Percentiles rank a stretch among this genome's conserved stretches.
These are phyloP conservation scores for Psilocybe sp. DNA, from an alignment of 768 basidiomycete species.

Conservation along the genomic window DNA sequence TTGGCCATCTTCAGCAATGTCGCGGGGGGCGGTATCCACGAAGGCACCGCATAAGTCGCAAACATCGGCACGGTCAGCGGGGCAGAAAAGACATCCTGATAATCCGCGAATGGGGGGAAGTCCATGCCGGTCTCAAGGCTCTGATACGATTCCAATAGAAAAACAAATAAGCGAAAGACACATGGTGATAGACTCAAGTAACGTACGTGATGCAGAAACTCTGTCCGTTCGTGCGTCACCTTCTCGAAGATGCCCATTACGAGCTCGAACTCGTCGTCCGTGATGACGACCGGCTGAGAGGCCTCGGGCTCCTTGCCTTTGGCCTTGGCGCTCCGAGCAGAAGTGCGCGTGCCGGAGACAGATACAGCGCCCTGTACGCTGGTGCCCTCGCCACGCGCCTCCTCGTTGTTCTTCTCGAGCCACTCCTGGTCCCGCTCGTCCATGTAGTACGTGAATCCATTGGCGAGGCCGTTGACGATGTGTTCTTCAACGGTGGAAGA, in stretches of 20 bases:
- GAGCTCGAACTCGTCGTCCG: slow-evolving; percentile 92
- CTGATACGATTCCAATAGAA: too few species aligned
- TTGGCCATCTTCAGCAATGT: slow-evolving; percentile 69
- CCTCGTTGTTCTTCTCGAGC: slow-evolving; percentile 89
- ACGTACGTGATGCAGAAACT: slow-evolving; percentile 87
- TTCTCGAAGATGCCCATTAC: slow-evolving; percentile 95
- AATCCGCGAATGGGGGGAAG: slow-evolving; percentile 73
- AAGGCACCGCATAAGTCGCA: slow-evolving; percentile 64
- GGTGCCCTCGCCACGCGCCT: slow-evolving; percentile 82
- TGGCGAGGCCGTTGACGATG: slow-evolving; percentile 53
- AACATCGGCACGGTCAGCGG: slow-evolving; percentile 62
- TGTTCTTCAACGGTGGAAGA: slow-evolving; percentile 87
- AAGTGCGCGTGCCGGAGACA: slow-evolving; percentile 48
- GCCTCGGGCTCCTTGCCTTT: slow-evolving; percentile 84
- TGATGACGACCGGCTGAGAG: slow-evolving; percentile 59
- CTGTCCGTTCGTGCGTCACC: slow-evolving; percentile 83
- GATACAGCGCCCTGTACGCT: slow-evolving; percentile 72
- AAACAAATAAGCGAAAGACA: neutral
- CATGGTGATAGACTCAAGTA: neutral
- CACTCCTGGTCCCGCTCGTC: slow-evolving; percentile 95
- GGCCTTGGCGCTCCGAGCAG: slow-evolving; percentile 68
- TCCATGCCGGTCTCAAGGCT: slow-evolving; percentile 63
- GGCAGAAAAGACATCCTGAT: slow-evolving; percentile 63
- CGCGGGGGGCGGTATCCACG: slow-evolving; percentile 63
- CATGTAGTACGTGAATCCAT: slow-evolving; percentile 88